Evolutionary conservation across 75 land plant species (phyloP).

Genomic region (Picea glauca): DNA sequence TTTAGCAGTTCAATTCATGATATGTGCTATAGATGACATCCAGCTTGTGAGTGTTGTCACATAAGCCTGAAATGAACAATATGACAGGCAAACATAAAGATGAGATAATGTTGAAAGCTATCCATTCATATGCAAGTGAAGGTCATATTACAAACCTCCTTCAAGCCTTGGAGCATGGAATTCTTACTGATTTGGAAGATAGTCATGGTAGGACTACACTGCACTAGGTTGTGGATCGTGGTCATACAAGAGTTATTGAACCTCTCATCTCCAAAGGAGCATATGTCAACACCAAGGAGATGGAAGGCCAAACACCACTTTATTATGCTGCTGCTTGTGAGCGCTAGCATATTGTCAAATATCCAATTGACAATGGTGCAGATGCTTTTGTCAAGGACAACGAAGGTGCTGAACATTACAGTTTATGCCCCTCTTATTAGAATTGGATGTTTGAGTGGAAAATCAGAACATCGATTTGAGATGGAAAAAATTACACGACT

Average conservation of each 20-base stretch:
- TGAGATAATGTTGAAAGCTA: neutral
- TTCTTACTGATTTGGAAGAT: constrained; percentile 38
- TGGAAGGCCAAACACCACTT: no score
- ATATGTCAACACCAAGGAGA: no score
- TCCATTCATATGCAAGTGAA: no score
- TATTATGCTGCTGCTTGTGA: constrained; percentile 74
- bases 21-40: no score
- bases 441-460: constrained; percentile 16
- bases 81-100: constrained; percentile 4
- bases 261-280: no score
- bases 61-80: constrained; percentile 13
- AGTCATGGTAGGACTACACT: constrained; percentile 86
- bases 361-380: no score
- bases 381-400: constrained; percentile 35
- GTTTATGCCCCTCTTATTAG: constrained; percentile 36
- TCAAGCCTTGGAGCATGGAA: no score
- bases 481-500: no score
- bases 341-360: constrained; percentile 40
- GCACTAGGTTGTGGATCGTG: constrained; percentile 95
- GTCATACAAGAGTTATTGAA: constrained; percentile 49
- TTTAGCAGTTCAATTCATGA: constrained; percentile 36
- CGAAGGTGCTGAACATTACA: constrained; percentile 40
- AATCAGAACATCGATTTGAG: no score
- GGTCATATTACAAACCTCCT: no score
- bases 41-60: constrained; percentile 42